Evolutionary conservation across 1,284 basidiomycete genomes (phyloP).

Genomic region (Blastosporella zonata): DNA sequence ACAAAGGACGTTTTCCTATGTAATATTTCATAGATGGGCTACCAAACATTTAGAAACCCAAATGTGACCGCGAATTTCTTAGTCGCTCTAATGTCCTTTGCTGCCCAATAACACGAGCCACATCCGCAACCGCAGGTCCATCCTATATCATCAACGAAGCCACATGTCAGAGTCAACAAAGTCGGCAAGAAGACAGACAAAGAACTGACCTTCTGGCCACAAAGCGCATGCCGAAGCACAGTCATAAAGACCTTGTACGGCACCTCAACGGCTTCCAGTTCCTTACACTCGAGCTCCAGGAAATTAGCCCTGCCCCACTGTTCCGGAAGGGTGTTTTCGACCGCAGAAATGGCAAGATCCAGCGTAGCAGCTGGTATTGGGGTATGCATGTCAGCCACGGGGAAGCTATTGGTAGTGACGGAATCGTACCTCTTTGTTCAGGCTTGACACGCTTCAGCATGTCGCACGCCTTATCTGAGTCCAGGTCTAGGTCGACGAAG

Average conservation of each 20-base stretch:
- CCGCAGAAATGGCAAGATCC: slow-evolving; percentile 17
- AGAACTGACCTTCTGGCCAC: slow-evolving; percentile 72
- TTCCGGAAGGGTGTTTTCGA: slow-evolving; percentile 23
- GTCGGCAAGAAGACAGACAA: neutral
- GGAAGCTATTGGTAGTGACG: slow-evolving; percentile 7
- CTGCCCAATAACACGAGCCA: slow-evolving; percentile 40
- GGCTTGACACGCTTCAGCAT: slow-evolving; percentile 49
- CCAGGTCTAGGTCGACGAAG: slow-evolving; percentile 66
- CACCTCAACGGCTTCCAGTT: slow-evolving; percentile 39
- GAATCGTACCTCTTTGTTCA: slow-evolving; percentile 41
- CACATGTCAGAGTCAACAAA: slow-evolving; percentile 1
- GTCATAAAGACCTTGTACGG: slow-evolving; percentile 64
- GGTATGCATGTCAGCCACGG: neutral
- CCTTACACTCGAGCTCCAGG: slow-evolving; percentile 43
- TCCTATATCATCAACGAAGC: slow-evolving; percentile 28
- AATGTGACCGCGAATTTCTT: slow-evolving; percentile 9
- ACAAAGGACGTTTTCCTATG: too few relatives aligned
- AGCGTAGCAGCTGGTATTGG: slow-evolving; percentile 15
- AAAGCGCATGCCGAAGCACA: slow-evolving; percentile 72
- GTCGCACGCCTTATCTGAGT: slow-evolving; percentile 48
- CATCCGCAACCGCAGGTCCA: slow-evolving; percentile 41
- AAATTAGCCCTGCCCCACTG: slow-evolving; percentile 36
- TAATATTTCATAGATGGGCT: too few relatives aligned
- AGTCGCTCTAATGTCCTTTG: slow-evolving; percentile 36
- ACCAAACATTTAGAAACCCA: neutral